Evolutionary conservation across 768 basidiomycete genomes (phyloP).

Genomic region (Mycena alexandri): DNA sequence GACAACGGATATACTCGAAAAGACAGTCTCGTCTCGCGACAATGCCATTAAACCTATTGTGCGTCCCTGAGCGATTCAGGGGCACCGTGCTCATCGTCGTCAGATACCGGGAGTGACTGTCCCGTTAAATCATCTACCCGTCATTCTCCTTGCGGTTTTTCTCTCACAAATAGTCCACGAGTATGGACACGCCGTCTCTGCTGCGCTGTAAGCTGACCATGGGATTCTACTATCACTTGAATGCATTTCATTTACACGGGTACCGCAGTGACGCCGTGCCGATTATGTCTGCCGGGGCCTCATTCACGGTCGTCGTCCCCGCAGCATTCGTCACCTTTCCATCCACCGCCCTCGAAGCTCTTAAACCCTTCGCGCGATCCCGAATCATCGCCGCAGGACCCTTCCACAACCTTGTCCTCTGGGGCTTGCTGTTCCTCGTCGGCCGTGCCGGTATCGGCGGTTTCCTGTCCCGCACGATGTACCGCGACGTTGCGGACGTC

Average conservation of each 20-base stretch:
- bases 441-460: slow-evolving; percentile 49
- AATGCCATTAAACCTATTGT: slow-evolving; percentile 50
- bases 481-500: slow-evolving; percentile 61
- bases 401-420: slow-evolving; percentile 80
- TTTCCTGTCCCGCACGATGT: slow-evolving; percentile 56
- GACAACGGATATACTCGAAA: slow-evolving; percentile 29
- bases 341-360: slow-evolving; percentile 50
- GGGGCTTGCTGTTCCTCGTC: slow-evolving; percentile 57
- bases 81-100: slow-evolving; percentile 13
- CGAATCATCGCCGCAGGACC: slow-evolving; percentile 81
- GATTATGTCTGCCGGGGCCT: slow-evolving; percentile 70
- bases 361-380: slow-evolving; percentile 59
- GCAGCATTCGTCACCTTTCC: slow-evolving; percentile 82
- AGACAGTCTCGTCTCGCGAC: slow-evolving; percentile 12
- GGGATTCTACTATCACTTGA: not conserved
- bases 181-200: slow-evolving; percentile 81
- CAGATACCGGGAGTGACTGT: slow-evolving; percentile 89
- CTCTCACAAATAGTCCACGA: slow-evolving; percentile 83
- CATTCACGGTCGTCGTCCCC: slow-evolving; percentile 74
- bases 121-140: slow-evolving; percentile 77
- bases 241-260: not conserved
- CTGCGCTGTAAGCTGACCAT: slow-evolving; percentile 69
- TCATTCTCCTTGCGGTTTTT: slow-evolving; percentile 73
- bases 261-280: slow-evolving; percentile 71
- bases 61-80: slow-evolving; percentile 30